phyloP scores from a whole-genome alignment of 495 filamentous ascomycete genomes.

The Hypoxylon cercidicola region DNA sequence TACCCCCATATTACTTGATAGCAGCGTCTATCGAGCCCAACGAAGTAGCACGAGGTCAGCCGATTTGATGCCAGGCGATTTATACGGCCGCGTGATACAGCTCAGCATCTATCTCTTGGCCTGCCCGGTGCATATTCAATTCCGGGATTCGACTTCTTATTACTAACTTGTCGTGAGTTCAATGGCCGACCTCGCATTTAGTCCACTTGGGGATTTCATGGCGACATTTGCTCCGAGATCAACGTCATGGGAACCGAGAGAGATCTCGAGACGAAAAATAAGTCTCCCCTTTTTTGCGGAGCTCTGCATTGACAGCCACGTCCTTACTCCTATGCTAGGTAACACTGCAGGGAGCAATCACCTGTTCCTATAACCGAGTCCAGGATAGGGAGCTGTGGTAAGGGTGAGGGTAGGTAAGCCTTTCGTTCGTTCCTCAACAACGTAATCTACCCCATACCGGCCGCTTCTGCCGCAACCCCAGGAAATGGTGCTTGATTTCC shows the following conservation, averaged over 20 bases:
- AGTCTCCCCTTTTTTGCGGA: constrained; percentile 39
- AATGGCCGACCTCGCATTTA: constrained; percentile 31
- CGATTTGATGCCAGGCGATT: constrained; percentile 45
- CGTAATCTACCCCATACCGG: constrained; percentile 32
- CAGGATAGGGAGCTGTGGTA: constrained; percentile 40
- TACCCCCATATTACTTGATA: constrained; percentile 53
- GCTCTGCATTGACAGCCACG: constrained; percentile 24
- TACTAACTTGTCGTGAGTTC: constrained; percentile 39
- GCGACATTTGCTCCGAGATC: constrained; percentile 42
- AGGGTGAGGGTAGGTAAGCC: too few species aligned
- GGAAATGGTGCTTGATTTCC: constrained; percentile 10
- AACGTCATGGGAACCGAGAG: constrained; percentile 39
- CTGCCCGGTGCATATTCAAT: constrained; percentile 22
- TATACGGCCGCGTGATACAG: constrained; percentile 44
- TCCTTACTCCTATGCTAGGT: constrained; percentile 26
- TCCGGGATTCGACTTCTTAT: constrained; percentile 33
- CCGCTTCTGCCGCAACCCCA: constrained; percentile 33
- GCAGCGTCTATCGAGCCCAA: constrained; percentile 41
- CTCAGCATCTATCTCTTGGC: constrained; percentile 36
- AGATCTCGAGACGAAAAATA: constrained; percentile 34
- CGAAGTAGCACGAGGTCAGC: constrained; percentile 45
- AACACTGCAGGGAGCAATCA: constrained; percentile 42
- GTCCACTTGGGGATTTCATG: constrained; percentile 36
- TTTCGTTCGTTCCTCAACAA: constrained; percentile 31
- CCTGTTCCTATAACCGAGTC: constrained; percentile 28